These are phyloP conservation scores for Neonectria neomacrospora DNA, from an alignment of 2,329 filamentous ascomycete genomes.

Conservation along the genomic window DNA sequence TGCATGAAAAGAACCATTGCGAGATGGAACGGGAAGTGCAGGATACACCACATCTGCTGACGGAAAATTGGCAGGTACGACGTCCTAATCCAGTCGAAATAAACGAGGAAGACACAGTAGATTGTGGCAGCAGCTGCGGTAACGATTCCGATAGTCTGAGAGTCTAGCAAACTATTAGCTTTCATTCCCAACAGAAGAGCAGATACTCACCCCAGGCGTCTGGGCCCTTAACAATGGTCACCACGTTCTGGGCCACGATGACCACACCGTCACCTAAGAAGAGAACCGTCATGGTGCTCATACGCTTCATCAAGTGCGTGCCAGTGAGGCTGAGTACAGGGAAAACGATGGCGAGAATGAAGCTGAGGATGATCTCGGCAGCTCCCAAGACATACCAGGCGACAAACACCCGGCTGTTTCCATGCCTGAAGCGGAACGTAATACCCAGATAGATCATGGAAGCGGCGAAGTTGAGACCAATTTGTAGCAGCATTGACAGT, in stretches of 20 bases:
- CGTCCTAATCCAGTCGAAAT: conserved; percentile 73
- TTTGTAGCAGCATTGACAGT: conserved; percentile 51
- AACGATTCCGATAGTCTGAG: conserved; percentile 54
- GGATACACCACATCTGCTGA: conserved; percentile 67
- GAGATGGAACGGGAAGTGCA: conserved; percentile 73
- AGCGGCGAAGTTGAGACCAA: conserved; percentile 49
- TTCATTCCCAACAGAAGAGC: accelerated
- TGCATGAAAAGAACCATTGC: conserved; percentile 72
- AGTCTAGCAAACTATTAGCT: conserved; percentile 43
- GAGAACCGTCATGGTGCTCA: conserved; percentile 72
- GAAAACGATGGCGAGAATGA: conserved; percentile 65
- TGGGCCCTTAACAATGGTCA: conserved; percentile 57
- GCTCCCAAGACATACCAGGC: conserved; percentile 65
- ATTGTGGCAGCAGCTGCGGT: conserved; percentile 54
- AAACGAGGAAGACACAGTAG: conserved; percentile 59
- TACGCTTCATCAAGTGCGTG: conserved; percentile 71
- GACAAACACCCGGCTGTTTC: conserved; percentile 51
- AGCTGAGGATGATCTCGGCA: conserved; percentile 62
- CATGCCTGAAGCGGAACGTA: conserved; percentile 52
- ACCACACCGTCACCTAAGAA: conserved; percentile 75
- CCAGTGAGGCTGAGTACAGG: conserved; percentile 69
- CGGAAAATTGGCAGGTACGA: conserved; percentile 66
- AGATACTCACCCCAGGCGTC: conserved; percentile 52
- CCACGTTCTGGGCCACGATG: conserved; percentile 63
- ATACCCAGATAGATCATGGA: conserved; percentile 55